These are phyloP conservation scores for Phytophthora pseudosyringae DNA, from an alignment of 352 stramenopile genomes.

Conservation along the genomic window DNA sequence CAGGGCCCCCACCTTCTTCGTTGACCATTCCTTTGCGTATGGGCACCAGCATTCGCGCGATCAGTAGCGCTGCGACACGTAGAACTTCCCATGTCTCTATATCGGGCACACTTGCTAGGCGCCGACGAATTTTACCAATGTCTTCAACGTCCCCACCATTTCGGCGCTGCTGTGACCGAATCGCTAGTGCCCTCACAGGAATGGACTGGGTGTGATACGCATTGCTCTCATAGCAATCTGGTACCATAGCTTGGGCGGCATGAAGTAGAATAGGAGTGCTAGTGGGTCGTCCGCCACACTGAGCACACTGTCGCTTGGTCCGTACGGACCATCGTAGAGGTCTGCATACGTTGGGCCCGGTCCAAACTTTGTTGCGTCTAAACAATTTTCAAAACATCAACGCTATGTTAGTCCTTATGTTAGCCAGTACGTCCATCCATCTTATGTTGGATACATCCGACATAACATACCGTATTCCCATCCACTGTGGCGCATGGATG, in stretches of 20 bases:
- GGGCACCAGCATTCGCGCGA: neutral
- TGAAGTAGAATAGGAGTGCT: slow-evolving; percentile 22
- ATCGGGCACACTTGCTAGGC: neutral
- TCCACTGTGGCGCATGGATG: neutral
- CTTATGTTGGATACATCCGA: slow-evolving; percentile 9
- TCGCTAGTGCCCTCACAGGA: neutral
- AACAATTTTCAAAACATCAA: neutral
- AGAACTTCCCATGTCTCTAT: neutral
- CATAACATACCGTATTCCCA: slow-evolving; percentile 24
- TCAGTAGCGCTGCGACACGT: neutral
- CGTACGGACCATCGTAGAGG: slow-evolving; percentile 3
- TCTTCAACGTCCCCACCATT: neutral
- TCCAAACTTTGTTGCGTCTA: slow-evolving; percentile 7
- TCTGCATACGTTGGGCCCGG: neutral
- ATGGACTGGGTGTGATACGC: slow-evolving; percentile 10
- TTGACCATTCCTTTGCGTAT: slow-evolving; percentile 2
- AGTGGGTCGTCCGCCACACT: too few relatives aligned
- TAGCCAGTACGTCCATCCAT: neutral
- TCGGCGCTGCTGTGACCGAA: slow-evolving; percentile 6
- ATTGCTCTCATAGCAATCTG: slow-evolving; percentile 16
- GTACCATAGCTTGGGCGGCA: slow-evolving; percentile 9
- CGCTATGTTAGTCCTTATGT: slow-evolving; percentile 9
- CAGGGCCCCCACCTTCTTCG: slow-evolving; percentile 1
- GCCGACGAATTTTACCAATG: neutral
- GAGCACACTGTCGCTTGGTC: too few relatives aligned